A percentile compares a stretch with the other conserved stretches of the same genome.
Conservation (phyloP, 2,329 filamentous ascomycete species). For the Helotiales sp. region DNA sequence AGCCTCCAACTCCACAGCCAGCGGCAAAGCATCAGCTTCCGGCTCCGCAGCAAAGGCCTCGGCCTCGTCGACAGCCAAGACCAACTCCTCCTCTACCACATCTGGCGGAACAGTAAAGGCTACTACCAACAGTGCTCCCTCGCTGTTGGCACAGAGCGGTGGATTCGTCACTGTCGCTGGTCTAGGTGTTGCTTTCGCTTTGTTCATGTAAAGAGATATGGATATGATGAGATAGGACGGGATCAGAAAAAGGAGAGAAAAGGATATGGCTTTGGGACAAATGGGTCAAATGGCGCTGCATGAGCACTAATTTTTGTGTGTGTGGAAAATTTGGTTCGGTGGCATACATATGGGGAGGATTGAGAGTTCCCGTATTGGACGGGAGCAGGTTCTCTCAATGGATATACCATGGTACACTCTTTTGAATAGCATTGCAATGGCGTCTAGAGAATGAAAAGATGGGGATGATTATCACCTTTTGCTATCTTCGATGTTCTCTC, state of each 20-base stretch:
- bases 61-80: slow-evolving; percentile 35
- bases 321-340: too few relatives aligned
- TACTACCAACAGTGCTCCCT: slow-evolving; percentile 22
- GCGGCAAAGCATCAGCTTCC: slow-evolving; percentile 7
- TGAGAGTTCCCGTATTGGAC: too few relatives aligned
- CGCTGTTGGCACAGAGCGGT: slow-evolving; percentile 27
- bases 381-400: too few relatives aligned
- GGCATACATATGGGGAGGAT: too few relatives aligned
- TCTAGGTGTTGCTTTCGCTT: slow-evolving; percentile 31
- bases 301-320: too few relatives aligned
- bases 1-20: slow-evolving; percentile 5
- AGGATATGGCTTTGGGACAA: neutral
- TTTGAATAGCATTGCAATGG: too few relatives aligned
- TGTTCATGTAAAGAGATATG: slow-evolving; percentile 31
- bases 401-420: too few relatives aligned
- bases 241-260: neutral
- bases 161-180: slow-evolving; percentile 32
- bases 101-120: slow-evolving; percentile 14
- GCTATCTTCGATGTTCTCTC: too few relatives aligned
- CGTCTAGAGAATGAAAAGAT: too few relatives aligned
- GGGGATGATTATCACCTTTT: too few relatives aligned
- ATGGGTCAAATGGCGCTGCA: too few relatives aligned
- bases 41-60: slow-evolving; percentile 2
- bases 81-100: slow-evolving; percentile 31
- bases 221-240: neutral